These are phyloP conservation scores for Plasmodium sp. DNA, from an alignment of 169 alveolate species.

Conservation along the genomic window DNA sequence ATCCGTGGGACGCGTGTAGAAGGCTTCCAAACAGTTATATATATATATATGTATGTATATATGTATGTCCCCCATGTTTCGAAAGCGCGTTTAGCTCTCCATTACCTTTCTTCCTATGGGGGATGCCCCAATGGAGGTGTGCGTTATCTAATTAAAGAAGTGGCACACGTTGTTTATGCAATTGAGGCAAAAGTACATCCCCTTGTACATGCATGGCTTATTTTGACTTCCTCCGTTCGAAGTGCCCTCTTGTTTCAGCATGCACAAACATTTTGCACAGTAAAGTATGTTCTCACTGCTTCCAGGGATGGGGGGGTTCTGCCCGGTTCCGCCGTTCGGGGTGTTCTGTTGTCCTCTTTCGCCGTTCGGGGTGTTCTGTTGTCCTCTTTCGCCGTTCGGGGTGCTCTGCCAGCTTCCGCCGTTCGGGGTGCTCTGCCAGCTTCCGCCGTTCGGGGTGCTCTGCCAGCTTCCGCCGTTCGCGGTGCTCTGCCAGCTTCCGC, in stretches of 20 bases:
- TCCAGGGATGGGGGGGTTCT: neutral
- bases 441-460: no score
- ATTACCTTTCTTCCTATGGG: neutral
- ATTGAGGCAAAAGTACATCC: neutral
- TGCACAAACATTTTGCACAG: neutral
- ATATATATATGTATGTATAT: no score
- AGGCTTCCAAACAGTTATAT: neutral
- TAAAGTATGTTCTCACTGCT: neutral
- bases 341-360: neutral
- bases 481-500: no score
- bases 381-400: no score
- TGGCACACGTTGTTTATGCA: neutral
- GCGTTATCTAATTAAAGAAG: neutral
- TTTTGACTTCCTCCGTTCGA: neutral
- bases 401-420: no score
- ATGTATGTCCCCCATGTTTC: neutral
- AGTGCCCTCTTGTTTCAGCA: neutral
- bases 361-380: no score
- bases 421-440: no score
- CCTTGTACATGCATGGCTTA: neutral
- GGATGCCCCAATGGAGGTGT: neutral
- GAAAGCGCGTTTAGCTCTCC: neutral
- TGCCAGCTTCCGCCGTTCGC: no score
- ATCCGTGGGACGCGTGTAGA: neutral
- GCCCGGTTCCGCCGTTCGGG: neutral